A percentile compares a stretch with the other conserved stretches of the same genome.
phyloP scores from a whole-genome alignment of 1,139 yeast species.

The Lizanozyma gosingica region DNA sequence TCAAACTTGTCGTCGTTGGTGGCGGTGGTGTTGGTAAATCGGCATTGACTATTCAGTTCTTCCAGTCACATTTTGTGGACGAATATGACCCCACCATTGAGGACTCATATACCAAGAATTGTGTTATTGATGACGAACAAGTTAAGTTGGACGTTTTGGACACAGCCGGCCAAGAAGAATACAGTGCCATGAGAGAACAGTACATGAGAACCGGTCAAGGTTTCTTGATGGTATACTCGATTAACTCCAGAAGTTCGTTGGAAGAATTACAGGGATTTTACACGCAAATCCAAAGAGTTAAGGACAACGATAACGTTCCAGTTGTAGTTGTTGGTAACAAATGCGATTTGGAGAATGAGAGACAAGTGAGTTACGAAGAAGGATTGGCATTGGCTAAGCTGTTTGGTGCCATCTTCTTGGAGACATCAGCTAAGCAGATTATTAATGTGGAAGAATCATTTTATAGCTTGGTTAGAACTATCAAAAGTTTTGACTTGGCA shows the following conservation, averaged over 20 bases:
- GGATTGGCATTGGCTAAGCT: conserved; percentile 71
- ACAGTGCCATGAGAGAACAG: conserved; percentile 91
- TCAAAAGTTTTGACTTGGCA: conserved; percentile 23
- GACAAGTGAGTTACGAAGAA: conserved; percentile 76
- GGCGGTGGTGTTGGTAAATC: conserved; percentile 99
- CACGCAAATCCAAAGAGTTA: conserved; percentile 80
- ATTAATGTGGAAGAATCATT: conserved; percentile 93
- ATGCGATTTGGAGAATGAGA: conserved; percentile 70
- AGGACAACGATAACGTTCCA: conserved; percentile 68
- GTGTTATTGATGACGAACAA: conserved; percentile 42
- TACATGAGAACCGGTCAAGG: conserved; percentile 94
- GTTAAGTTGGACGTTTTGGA: conserved; percentile 70
- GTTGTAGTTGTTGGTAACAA: conserved; percentile 71
- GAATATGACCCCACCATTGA: conserved; percentile 98
- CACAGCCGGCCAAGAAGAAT: conserved; percentile 98
- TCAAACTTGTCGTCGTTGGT: conserved; percentile 89
- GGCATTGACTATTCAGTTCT: conserved; percentile 83
- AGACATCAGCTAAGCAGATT: conserved; percentile 89
- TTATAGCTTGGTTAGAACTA: conserved; percentile 60
- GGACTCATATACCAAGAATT: conserved; percentile 55
- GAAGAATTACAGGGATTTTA: conserved; percentile 72
- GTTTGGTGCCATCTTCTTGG: conserved; percentile 74
- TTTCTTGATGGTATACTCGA: conserved; percentile 74
- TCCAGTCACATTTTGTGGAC: conserved; percentile 88
- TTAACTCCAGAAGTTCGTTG: conserved; percentile 69